Evolutionary conservation across 108 stramenopile genomes (phyloP), one percentile per base, ranked within the genome.

Genomic region (Nannochloropsis salina): DNA sequence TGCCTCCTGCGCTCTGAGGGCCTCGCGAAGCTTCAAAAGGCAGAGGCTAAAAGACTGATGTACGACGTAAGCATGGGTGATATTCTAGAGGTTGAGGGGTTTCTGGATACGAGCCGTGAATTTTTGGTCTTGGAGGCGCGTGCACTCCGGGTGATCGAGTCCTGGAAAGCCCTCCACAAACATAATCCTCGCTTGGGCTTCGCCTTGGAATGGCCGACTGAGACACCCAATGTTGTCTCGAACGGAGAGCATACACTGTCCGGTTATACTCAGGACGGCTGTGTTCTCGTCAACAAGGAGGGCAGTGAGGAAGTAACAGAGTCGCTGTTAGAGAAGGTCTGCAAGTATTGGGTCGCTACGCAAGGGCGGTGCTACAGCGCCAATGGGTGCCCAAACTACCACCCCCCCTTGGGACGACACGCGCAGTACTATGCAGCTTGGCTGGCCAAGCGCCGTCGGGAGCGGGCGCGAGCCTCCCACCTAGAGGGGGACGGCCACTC

Each of bases 151-250:
- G 61, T 74, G n/a, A n/a, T 74, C n/a, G 61, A 74, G 61, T 15
- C 61, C 20, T 74, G 61, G 61, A 74, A 74, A n/a, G 15, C 61
- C 61, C n/a, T 74, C 20, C 61, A 74, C 15, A n/a, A 3, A 6
- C 31, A 31, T 31, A 74, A 74, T n/a, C 61, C 61, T n/a, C 15
- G 61, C 20, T 15, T 74, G 20, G 61, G 61, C 61, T 74, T 74
- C n/a, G 61, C n/a, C 61, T 74, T 74, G 61, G 61, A 74, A n/a
- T 74, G 61, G 61, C 61, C 61, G 15, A n/a, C 61, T 74, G 61
- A 15, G 31, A 31, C 31, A 31, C 31, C 31, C 31, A 31, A 31
- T 31, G 31, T 31, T 31, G 31, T 31, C 31, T 31, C 31, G 31
- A 31, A 31, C 31, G 31, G 31, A 31, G 31, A 31, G 31, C 31